Conservation (phyloP, 495 filamentous ascomycete species). For the Aspergillus avenaceus region DNA sequence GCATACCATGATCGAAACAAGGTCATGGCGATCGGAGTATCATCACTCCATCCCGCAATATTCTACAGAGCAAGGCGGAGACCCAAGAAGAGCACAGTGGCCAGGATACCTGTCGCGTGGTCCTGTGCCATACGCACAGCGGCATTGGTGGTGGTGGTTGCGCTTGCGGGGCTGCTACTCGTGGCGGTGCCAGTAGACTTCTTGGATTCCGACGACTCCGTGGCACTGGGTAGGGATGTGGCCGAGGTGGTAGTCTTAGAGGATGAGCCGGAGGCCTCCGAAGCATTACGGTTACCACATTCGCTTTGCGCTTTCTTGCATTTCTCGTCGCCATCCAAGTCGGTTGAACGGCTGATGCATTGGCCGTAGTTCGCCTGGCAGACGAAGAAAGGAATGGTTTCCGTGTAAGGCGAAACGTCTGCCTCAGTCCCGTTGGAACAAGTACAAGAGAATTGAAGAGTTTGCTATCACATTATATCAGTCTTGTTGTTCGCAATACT, state of each 20-base stretch:
- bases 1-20: neutral
- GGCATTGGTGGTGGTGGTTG: constrained; percentile 27
- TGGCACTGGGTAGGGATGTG: constrained; percentile 28
- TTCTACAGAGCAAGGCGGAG: constrained; percentile 48
- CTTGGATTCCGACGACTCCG: constrained; percentile 20
- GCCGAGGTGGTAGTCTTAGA: constrained; percentile 27
- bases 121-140: constrained; percentile 38
- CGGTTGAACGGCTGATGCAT: constrained; percentile 48
- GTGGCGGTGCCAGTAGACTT: constrained; percentile 21
- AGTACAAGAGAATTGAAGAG: constrained; percentile 49
- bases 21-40: neutral
- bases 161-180: constrained; percentile 18
- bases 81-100: constrained; percentile 41
- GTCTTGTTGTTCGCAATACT: neutral
- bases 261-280: constrained; percentile 21
- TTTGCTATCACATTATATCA: constrained; percentile 26
- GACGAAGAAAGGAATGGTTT: constrained; percentile 55
- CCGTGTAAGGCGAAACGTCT: constrained; percentile 46
- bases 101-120: constrained; percentile 48
- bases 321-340: constrained; percentile 37
- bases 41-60: neutral
- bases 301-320: constrained; percentile 34
- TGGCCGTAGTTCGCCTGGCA: constrained; percentile 47
- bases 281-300: constrained; percentile 50
- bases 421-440: constrained; percentile 50